Evolutionary conservation across 352 stramenopile genomes (phyloP).

Genomic region (Phytophthora aleatoria): DNA sequence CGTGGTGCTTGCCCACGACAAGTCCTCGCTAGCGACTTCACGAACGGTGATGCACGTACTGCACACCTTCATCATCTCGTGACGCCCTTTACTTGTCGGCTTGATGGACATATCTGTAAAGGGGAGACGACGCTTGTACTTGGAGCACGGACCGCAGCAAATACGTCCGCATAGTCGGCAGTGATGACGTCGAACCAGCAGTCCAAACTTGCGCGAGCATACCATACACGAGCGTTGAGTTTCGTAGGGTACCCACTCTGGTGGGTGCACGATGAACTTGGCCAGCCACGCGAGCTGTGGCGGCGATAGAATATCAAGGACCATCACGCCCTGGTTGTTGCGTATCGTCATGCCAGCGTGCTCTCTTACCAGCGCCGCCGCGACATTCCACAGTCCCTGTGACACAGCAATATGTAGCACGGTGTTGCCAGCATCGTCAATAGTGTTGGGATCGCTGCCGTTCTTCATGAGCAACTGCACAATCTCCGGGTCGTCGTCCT

Average conservation of each 20-base stretch:
- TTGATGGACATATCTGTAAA: slow-evolving; percentile 57
- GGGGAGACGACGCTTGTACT: slow-evolving; percentile 71
- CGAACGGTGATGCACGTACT: slow-evolving; percentile 76
- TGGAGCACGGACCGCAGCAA: slow-evolving; percentile 80
- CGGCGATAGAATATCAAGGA: slow-evolving; percentile 76
- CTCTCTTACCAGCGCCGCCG: slow-evolving; percentile 64
- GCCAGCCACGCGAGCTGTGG: slow-evolving; percentile 75
- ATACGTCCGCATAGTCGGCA: slow-evolving; percentile 85
- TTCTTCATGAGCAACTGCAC: slow-evolving; percentile 77
- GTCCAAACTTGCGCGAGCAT: slow-evolving; percentile 65
- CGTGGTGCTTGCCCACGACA: slow-evolving; percentile 56
- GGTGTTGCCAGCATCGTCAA: slow-evolving; percentile 72
- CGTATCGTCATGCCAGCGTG: slow-evolving; percentile 73
- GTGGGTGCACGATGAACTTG: slow-evolving; percentile 76
- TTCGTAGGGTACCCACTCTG: slow-evolving; percentile 73
- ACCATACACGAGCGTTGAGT: slow-evolving; percentile 77
- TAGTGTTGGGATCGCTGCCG: slow-evolving; percentile 76
- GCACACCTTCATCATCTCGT: slow-evolving; percentile 70
- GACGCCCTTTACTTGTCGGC: slow-evolving; percentile 40
- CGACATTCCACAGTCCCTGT: slow-evolving; percentile 77
- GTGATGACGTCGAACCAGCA: slow-evolving; percentile 81
- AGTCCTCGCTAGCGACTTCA: slow-evolving; percentile 51
- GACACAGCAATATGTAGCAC: slow-evolving; percentile 82
- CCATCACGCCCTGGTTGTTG: slow-evolving; percentile 74
- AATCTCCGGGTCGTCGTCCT: slow-evolving; percentile 73